A percentile compares a stretch with the other conserved stretches of the same genome.
Evolutionary conservation across 1,284 basidiomycete species (phyloP).

Genomic region (Cryptococcus sp.): DNA sequence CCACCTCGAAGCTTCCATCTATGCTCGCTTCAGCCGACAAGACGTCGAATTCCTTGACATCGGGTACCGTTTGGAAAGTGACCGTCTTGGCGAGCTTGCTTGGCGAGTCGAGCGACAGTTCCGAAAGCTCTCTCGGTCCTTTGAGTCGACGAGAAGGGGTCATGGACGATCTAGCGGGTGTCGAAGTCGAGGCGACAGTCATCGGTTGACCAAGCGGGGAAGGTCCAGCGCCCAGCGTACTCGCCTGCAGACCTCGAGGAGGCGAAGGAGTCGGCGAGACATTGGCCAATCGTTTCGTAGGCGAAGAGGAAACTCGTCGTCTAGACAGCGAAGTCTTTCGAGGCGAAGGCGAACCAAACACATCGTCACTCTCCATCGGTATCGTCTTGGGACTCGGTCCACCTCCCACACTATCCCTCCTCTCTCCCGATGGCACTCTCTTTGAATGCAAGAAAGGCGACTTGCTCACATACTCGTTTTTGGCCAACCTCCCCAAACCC

Average conservation of each 20-base stretch:
- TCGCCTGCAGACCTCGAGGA: slow-evolving; percentile 10
- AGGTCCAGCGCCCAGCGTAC: slow-evolving; percentile 10
- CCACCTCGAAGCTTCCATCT: slow-evolving; percentile 46
- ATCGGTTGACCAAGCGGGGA: slow-evolving; percentile 28
- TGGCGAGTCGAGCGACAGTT: slow-evolving; percentile 48
- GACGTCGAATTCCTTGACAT: slow-evolving; percentile 78
- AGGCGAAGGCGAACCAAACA: slow-evolving; percentile 27
- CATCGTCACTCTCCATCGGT: slow-evolving; percentile 26
- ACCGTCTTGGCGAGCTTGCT: slow-evolving; percentile 64
- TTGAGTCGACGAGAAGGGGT: slow-evolving; percentile 70
- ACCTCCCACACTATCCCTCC: slow-evolving; percentile 8
- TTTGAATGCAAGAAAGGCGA: slow-evolving; percentile 63
- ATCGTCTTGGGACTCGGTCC: slow-evolving; percentile 18
- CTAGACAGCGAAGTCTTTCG: slow-evolving; percentile 22
- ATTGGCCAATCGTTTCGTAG: slow-evolving; percentile 11
- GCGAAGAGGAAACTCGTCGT: slow-evolving; percentile 23
- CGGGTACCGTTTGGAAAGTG: slow-evolving; percentile 75
- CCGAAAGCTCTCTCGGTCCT: slow-evolving; percentile 58
- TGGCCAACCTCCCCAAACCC: slow-evolving; percentile 64
- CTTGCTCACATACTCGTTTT: slow-evolving; percentile 72
- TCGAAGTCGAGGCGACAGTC: slow-evolving; percentile 14
- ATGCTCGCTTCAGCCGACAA: slow-evolving; percentile 54
- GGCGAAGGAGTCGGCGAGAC: slow-evolving; percentile 36
- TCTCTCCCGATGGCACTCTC: slow-evolving; percentile 18
- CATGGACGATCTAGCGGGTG: slow-evolving; percentile 58